phyloP scores from a whole-genome alignment of 2,329 filamentous ascomycete species.

The Colletotrichum melonis region DNA sequence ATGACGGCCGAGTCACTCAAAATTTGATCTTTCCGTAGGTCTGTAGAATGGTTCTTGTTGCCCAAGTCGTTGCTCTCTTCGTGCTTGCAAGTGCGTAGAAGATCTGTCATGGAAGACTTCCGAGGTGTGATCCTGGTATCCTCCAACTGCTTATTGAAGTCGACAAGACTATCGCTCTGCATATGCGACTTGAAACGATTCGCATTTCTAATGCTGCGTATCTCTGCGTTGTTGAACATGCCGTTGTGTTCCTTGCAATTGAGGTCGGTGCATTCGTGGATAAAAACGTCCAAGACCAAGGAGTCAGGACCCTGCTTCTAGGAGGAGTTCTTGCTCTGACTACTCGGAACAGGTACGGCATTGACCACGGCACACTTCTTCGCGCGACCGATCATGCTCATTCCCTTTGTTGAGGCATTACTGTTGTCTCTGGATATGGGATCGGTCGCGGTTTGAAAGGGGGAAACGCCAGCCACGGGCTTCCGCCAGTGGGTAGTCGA shows the following conservation, averaged over 20 bases:
- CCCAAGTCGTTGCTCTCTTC: not conserved
- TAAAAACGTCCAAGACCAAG: constrained; percentile 25
- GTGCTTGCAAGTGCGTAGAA: not conserved
- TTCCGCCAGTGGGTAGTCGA: constrained; percentile 17
- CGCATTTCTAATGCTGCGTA: constrained; percentile 28
- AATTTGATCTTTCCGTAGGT: not conserved
- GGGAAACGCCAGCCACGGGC: constrained; percentile 5
- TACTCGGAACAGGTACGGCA: not conserved
- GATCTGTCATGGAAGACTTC: constrained; percentile 23
- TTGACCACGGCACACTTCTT: not conserved
- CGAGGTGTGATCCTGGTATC: constrained; percentile 9
- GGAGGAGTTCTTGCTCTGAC: not conserved
- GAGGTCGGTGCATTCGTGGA: constrained; percentile 18
- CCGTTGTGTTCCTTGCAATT: constrained; percentile 8
- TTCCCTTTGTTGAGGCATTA: not conserved
- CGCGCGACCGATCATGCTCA: not conserved
- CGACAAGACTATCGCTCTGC: not conserved
- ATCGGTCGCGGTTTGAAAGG: not conserved
- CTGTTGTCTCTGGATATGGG: constrained; percentile 1
- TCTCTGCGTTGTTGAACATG: constrained; percentile 27
- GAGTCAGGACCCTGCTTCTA: constrained; percentile 20
- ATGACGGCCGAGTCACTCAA: constrained; percentile 3
- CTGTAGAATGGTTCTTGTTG: not conserved
- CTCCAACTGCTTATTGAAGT: constrained; percentile 15
- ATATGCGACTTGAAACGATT: constrained; percentile 16